Evolutionary conservation across 2,329 filamentous ascomycete genomes (phyloP), one percentile per base, ranked within the genome.

Genomic region (Colletotrichum lini): DNA sequence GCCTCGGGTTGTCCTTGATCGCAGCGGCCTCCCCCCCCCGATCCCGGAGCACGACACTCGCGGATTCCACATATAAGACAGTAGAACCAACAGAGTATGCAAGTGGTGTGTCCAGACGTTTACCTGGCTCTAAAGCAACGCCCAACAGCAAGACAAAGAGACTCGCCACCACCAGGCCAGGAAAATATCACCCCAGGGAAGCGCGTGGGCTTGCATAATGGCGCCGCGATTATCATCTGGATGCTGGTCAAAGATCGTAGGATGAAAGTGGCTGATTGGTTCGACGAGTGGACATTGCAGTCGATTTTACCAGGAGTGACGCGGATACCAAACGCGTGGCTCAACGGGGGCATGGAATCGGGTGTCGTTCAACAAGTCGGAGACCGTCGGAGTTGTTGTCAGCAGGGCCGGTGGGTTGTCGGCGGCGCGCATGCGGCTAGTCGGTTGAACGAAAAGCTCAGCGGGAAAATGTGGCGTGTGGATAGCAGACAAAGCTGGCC

Each of bases 291-390:
- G 8, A n/a, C 21, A 30, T 52, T 10, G 30, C 16, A 23, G 21
- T 26, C 44, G 44, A 49, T 35, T 16, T 10, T 23, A 50, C 61
- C 16, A 18, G 9, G 6, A 62, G 15, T 56, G 21, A 16, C 61
- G 35, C 21, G 38, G 45, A 38, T n/a, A 47, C 60, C 8, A 42
- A 35, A 10, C 16, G 1, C 9, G 53, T 26, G 4, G 53, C 44
- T 23, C 30, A 50, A 40, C 56, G 47, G 50, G 35, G 44, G 38
- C 44, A 21, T 53, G 9, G 44, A 61, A 18, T 10, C 44, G 23
- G 52, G 40, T 44, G 67, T 67, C 38, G 57, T 67, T 42, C 47
- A 40, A 21, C 35, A 52, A 62, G 65, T 62, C 52, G 50, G 63
- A 42, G 26, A 40, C 52, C 60, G 56, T 54, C 61, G 62, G 45